Evolutionary conservation across 257 asterid species (phyloP).

Genomic region (Nicotiana noctiflora): DNA sequence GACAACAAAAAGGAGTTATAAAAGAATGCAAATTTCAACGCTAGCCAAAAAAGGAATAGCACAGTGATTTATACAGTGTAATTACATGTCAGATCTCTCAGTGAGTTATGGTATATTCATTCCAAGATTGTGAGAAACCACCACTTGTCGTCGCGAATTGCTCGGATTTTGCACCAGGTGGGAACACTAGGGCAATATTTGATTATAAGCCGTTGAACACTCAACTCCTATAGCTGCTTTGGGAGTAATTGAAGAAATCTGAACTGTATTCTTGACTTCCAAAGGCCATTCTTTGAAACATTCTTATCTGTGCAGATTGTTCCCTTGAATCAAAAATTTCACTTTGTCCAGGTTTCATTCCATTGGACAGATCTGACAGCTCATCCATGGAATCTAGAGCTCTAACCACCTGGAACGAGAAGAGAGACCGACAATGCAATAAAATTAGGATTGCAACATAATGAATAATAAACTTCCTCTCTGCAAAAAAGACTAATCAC

Average conservation of each 20-base stretch:
- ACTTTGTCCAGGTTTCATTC: slow-evolving; percentile 84
- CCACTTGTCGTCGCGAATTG: neutral
- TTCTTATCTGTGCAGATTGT: slow-evolving; percentile 80
- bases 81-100: neutral
- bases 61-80: slow-evolving; percentile 2
- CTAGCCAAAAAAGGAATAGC: slow-evolving; percentile 1
- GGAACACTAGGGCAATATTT: neutral
- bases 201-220: neutral
- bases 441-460: neutral
- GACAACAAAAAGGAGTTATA: neutral
- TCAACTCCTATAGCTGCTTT: slow-evolving; percentile 47
- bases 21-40: neutral
- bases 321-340: slow-evolving; percentile 65
- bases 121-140: neutral
- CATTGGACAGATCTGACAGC: slow-evolving; percentile 63
- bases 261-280: slow-evolving; percentile 78
- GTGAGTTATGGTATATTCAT: neutral
- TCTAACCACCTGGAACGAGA: slow-evolving; percentile 53
- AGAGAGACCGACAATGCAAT: neutral
- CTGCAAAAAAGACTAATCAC: slow-evolving; percentile 19
- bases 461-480: neutral
- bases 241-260: slow-evolving; percentile 42
- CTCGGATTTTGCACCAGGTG: neutral
- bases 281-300: slow-evolving; percentile 86
- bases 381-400: slow-evolving; percentile 76